phyloP scores from a whole-genome alignment of 768 basidiomycete genomes.

The Pulveroboletus sp. region DNA sequence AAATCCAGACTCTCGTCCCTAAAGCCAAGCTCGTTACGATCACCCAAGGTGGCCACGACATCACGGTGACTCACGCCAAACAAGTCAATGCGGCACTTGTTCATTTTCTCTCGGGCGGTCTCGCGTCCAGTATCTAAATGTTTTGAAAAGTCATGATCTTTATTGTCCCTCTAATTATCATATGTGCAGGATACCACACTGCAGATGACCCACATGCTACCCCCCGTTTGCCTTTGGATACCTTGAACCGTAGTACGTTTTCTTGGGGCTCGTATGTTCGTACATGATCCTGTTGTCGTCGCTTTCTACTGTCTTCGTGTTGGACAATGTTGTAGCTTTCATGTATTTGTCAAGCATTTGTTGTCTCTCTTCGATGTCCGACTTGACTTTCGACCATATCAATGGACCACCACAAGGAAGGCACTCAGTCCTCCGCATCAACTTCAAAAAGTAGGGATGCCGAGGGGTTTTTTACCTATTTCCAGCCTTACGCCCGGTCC shows the following conservation, averaged over 20 bases:
- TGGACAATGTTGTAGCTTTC: slow-evolving; percentile 12
- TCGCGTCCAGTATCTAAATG: not conserved
- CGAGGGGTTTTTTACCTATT: slow-evolving; percentile 19
- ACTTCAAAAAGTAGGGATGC: not conserved
- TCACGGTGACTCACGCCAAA: slow-evolving; percentile 31
- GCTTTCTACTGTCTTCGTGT: slow-evolving; percentile 1
- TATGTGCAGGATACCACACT: not conserved
- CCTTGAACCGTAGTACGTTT: not conserved
- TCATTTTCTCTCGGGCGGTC: slow-evolving; percentile 22
- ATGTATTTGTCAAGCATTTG: not conserved
- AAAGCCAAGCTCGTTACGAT: slow-evolving; percentile 30
- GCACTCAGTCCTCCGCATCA: not conserved
- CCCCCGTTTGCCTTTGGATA: slow-evolving; percentile 1
- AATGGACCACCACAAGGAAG: not conserved
- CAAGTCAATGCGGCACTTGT: slow-evolving; percentile 30
- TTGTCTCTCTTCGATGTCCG: too few species aligned
- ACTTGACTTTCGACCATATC: too few species aligned
- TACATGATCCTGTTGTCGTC: slow-evolving; percentile 6
- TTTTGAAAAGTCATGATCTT: not conserved
- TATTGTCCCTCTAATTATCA: not conserved
- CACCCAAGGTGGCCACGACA: slow-evolving; percentile 27
- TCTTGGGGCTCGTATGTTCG: not conserved
- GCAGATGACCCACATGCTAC: slow-evolving; percentile 7
- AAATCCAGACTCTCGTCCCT: slow-evolving; percentile 31
- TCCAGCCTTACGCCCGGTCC: slow-evolving; percentile 31